Percentiles rank a stretch among this genome's conserved stretches.
Evolutionary conservation across 2,329 filamentous ascomycete species (phyloP).

Genomic region (Paecilomyces formosus): DNA sequence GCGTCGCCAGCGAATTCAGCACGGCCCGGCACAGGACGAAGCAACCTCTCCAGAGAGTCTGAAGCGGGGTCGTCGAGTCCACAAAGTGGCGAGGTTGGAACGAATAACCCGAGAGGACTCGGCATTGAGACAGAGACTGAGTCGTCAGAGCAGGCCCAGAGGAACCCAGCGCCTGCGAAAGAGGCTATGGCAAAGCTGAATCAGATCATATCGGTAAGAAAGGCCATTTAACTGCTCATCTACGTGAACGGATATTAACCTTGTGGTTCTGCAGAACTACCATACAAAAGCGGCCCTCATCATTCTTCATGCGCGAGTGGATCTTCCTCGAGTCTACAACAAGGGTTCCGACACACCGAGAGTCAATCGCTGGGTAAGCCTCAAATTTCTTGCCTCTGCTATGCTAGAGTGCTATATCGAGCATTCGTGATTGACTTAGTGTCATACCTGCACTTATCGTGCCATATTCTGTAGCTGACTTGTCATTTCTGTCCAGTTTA

Average conservation of each 20-base stretch:
- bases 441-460: too few relatives aligned
- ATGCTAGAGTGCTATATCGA: neutral
- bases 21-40: constrained; percentile 63
- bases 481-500: constrained; percentile 59
- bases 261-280: constrained; percentile 62
- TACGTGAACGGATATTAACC: neutral
- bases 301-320: constrained; percentile 72
- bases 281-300: constrained; percentile 80
- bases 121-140: constrained; percentile 45
- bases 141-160: constrained; percentile 32
- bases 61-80: constrained; percentile 44
- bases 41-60: constrained; percentile 65
- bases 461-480: constrained; percentile 1
- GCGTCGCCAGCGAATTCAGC: constrained; percentile 66
- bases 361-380: constrained; percentile 78
- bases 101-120: constrained; percentile 42
- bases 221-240: neutral
- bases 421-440: neutral
- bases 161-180: constrained; percentile 46
- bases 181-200: constrained; percentile 75
- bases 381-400: neutral
- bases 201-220: constrained; percentile 78
- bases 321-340: constrained; percentile 52
- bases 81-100: constrained; percentile 45
- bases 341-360: constrained; percentile 54